Evolutionary conservation across 129 eudicot genomes (phyloP).

Genomic region (Erigeron canadensis): DNA sequence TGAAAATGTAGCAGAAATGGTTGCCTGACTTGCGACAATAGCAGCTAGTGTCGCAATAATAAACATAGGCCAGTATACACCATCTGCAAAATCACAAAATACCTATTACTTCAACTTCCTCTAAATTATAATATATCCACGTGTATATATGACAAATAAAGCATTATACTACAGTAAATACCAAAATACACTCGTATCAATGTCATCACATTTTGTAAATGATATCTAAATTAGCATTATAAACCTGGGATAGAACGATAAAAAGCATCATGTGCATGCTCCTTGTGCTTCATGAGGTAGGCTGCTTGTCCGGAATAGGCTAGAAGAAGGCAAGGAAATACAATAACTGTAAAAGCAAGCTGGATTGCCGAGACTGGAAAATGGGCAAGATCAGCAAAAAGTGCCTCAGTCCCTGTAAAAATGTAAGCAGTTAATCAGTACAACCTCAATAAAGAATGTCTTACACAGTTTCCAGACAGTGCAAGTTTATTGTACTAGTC

Average conservation of each 20-base stretch:
- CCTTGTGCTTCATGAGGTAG: conserved; percentile 73
- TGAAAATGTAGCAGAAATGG: conserved; percentile 89
- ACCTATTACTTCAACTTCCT: not conserved
- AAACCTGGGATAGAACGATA: conserved; percentile 96
- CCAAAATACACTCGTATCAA: not conserved
- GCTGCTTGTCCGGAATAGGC: conserved; percentile 99
- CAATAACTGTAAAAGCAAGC: conserved; percentile 82
- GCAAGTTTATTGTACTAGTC: not conserved
- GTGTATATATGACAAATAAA: not conserved
- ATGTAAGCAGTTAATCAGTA: conserved; percentile 18
- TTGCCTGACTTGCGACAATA: conserved; percentile 92
- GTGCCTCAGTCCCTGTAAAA: conserved; percentile 91
- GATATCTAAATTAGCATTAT: not conserved
- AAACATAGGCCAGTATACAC: conserved; percentile 86
- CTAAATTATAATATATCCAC: not conserved
- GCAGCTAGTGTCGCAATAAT: conserved; percentile 86
- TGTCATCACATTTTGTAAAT: not conserved
- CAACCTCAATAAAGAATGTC: not conserved
- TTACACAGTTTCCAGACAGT: not conserved
- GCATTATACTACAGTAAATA: conserved; percentile 2
- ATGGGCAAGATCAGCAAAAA: conserved; percentile 95
- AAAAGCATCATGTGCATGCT: conserved; percentile 80
- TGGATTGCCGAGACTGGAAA: conserved; percentile 88
- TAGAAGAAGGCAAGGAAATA: conserved; percentile 92
- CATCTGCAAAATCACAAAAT: conserved; percentile 48